Evolutionary conservation across 768 basidiomycete species (phyloP).

Genomic region (Exsudoporus frostii): DNA sequence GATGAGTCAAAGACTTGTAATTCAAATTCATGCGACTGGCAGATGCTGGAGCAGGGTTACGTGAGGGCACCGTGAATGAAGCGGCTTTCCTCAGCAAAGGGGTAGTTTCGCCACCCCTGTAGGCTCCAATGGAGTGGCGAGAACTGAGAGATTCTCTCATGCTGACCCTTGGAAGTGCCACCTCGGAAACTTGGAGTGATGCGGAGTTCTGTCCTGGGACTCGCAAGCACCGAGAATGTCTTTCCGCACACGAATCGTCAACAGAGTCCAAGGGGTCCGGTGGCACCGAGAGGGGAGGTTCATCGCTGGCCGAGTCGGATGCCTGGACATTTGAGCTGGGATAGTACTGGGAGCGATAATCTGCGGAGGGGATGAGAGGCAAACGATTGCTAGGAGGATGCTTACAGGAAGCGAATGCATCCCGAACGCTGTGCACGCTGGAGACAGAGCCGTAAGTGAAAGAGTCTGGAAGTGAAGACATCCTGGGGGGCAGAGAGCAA

Average conservation of each 20-base stretch:
- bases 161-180: conserved; percentile 23
- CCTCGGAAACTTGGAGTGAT: conserved; percentile 15
- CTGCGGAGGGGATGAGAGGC: conserved; percentile 34
- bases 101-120: conserved; percentile 24
- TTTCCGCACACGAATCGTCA: conserved; percentile 2
- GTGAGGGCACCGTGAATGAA: conserved; percentile 32
- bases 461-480: conserved; percentile 48
- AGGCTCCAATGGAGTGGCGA: neutral
- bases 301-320: conserved; percentile 41
- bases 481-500: conserved; percentile 11
- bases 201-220: neutral
- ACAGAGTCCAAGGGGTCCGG: neutral
- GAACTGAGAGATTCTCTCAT: neutral
- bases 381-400: conserved; percentile 1
- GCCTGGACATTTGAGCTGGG: conserved; percentile 58
- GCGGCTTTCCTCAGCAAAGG: conserved; percentile 41
- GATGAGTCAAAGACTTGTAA: neutral
- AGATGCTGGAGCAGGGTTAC: neutral
- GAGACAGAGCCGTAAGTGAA: conserved; percentile 48
- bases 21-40: neutral
- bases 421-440: conserved; percentile 46
- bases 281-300: conserved; percentile 4
- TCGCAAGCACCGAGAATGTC: neutral
- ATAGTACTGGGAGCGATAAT: conserved; percentile 67
- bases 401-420: conserved; percentile 62